Percentiles rank a stretch among this genome's conserved stretches.
phyloP scores from a whole-genome alignment of 169 alveolate species.

The Eimeria falciformis region DNA sequence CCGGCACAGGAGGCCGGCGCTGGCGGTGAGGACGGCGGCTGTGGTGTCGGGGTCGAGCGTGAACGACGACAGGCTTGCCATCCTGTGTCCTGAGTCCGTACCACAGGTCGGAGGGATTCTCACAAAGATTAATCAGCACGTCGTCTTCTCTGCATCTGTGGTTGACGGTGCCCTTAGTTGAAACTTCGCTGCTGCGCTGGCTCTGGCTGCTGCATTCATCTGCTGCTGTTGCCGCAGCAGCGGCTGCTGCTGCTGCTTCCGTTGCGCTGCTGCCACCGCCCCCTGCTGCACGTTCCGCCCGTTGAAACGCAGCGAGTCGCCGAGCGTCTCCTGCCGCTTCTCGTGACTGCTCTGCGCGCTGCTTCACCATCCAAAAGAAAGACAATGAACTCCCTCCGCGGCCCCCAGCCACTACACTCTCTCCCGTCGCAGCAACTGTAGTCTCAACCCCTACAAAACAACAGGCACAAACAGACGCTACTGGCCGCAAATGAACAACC shows the following conservation, averaged over 20 bases:
- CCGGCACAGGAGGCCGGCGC: background rate
- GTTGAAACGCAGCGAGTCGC: conserved; percentile 15
- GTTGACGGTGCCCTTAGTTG: conserved; percentile 70
- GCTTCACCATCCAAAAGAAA: conserved; percentile 62
- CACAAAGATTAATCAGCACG: conserved; percentile 21
- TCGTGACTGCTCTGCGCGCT: conserved; percentile 26
- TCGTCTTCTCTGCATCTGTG: conserved; percentile 64
- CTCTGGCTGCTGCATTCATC: conserved; percentile 41
- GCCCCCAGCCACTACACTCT: too few species aligned
- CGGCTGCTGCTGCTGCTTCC: conserved; percentile 40
- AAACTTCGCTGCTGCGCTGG: conserved; percentile 67
- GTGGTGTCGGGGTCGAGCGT: conserved; percentile 36
- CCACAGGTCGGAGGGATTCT: conserved; percentile 67
- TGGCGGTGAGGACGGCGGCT: background rate
- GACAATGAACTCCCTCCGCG: background rate
- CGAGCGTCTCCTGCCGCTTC: conserved; percentile 3
- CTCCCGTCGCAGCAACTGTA: conserved; percentile 5
- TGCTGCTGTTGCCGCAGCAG: background rate
- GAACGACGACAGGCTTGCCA: conserved; percentile 42
- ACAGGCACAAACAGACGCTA: background rate
- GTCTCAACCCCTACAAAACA: background rate
- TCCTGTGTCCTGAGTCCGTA: conserved; percentile 36
- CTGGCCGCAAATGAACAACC: background rate
- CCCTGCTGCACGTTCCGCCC: conserved; percentile 20
- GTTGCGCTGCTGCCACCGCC: background rate